Conservation (phyloP, 257 asterid genomes). For the Petunia axillaris region DNA sequence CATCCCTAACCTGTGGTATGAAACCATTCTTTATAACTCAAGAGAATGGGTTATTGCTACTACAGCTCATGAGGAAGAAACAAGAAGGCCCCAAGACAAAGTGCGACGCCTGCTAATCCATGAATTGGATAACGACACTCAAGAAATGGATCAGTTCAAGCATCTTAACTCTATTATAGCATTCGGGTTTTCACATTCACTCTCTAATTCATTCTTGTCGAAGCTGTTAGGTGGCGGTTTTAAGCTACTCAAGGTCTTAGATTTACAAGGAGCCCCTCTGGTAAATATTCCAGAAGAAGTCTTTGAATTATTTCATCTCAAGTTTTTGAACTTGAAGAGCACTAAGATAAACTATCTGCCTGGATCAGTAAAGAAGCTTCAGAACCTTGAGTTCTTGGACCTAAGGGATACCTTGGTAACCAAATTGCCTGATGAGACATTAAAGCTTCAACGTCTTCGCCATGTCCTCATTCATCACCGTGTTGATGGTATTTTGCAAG, state of each 20-base stretch:
- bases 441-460: conserved; percentile 26
- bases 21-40: conserved; percentile 24
- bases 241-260: conserved; percentile 34
- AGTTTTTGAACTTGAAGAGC: conserved; percentile 28
- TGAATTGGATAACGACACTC: neutral
- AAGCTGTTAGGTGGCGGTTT: conserved; percentile 20
- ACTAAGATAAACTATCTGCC: conserved; percentile 27
- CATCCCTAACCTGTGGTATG: conserved; percentile 28
- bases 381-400: conserved; percentile 32
- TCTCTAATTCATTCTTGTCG: neutral
- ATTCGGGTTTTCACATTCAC: neutral
- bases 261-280: conserved; percentile 23
- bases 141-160: neutral
- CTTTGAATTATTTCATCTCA: conserved; percentile 32
- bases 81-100: neutral
- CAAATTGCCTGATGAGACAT: conserved; percentile 32
- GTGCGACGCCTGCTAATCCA: conserved; percentile 22
- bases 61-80: conserved; percentile 8
- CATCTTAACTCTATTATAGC: conserved; percentile 28
- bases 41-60: conserved; percentile 26
- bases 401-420: conserved; percentile 28
- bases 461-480: conserved; percentile 20
- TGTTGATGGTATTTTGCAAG: neutral
- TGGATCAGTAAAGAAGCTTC: conserved; percentile 33
- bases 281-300: conserved; percentile 26